Percentiles rank a stretch among this genome's conserved stretches.
Evolutionary conservation across 2,329 filamentous ascomycete genomes (phyloP).

Genomic region (Ophiostoma perfectum): DNA sequence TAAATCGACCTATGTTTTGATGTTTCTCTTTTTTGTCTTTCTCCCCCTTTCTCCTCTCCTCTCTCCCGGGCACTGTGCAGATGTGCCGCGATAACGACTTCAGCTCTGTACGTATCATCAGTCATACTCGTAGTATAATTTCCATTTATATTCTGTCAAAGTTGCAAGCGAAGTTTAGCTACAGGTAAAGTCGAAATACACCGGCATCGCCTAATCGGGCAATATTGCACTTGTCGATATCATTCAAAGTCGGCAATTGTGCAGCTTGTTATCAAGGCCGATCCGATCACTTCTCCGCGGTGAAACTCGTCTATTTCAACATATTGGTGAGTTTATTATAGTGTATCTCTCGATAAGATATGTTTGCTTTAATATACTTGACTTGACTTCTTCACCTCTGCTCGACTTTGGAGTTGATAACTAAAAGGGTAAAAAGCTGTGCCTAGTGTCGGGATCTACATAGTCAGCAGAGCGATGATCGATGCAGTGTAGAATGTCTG

Average conservation of each 20-base stretch:
- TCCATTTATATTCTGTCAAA: neutral
- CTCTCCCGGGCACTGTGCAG: neutral
- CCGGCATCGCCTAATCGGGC: slow-evolving; percentile 9
- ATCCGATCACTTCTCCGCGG: neutral
- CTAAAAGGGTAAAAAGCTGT: neutral
- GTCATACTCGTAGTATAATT: neutral
- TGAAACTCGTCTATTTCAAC: neutral
- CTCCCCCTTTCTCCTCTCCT: no score
- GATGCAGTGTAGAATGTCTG: neutral
- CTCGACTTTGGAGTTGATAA: neutral
- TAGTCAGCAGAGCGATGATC: neutral
- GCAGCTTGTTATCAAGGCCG: neutral
- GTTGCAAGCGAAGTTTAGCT: slow-evolving; percentile 3
- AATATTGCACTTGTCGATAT: neutral
- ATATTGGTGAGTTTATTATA: no score
- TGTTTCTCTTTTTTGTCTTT: neutral
- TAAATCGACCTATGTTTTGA: neutral
- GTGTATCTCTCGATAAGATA: no score
- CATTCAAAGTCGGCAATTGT: neutral
- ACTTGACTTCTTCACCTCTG: neutral
- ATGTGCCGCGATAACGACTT: neutral
- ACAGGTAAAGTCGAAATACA: neutral
- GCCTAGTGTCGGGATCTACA: slow-evolving; percentile 10
- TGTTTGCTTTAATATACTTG: no score
- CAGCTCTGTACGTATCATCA: neutral